These are phyloP conservation scores for Chaetomium sp. DNA, from an alignment of 2,329 filamentous ascomycete genomes.

Conservation along the genomic window DNA sequence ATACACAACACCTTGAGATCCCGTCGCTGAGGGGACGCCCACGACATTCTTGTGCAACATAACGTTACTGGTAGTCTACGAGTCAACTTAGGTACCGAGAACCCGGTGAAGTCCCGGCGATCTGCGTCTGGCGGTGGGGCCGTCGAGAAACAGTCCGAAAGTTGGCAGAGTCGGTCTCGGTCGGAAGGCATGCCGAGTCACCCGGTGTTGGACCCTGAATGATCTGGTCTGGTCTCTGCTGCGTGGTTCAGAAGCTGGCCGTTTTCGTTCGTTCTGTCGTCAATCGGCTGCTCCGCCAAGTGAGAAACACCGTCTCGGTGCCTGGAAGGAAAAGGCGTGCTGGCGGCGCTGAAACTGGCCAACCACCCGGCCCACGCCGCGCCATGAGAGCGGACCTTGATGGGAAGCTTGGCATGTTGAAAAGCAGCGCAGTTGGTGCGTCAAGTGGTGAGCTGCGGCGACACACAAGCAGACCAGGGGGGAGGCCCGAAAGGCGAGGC, in stretches of 20 bases:
- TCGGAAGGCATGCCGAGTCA: too few species aligned
- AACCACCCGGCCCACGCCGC: conserved; percentile 12
- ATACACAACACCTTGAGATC: too few species aligned
- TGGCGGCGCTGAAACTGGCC: not conserved
- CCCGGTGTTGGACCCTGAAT: not conserved
- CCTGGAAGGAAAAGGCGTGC: not conserved
- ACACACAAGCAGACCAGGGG: too few species aligned
- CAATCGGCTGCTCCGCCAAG: not conserved
- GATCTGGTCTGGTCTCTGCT: not conserved
- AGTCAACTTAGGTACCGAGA: too few species aligned
- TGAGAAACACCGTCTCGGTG: not conserved
- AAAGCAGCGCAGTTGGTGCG: not conserved
- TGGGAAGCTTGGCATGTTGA: conserved; percentile 1
- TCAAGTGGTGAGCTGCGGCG: not conserved
- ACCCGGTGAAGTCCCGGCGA: too few species aligned
- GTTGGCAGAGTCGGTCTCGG: too few species aligned
- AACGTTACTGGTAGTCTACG: too few species aligned
- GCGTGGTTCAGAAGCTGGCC: not conserved
- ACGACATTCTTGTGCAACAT: too few species aligned
- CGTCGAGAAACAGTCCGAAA: too few species aligned
- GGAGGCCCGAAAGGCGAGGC: too few species aligned
- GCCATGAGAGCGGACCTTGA: conserved; percentile 4
- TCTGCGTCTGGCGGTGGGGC: too few species aligned
- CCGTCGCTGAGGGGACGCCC: too few species aligned
- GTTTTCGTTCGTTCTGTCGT: not conserved